phyloP scores from a whole-genome alignment of 768 basidiomycete genomes.

The Termitomyces sp. region DNA sequence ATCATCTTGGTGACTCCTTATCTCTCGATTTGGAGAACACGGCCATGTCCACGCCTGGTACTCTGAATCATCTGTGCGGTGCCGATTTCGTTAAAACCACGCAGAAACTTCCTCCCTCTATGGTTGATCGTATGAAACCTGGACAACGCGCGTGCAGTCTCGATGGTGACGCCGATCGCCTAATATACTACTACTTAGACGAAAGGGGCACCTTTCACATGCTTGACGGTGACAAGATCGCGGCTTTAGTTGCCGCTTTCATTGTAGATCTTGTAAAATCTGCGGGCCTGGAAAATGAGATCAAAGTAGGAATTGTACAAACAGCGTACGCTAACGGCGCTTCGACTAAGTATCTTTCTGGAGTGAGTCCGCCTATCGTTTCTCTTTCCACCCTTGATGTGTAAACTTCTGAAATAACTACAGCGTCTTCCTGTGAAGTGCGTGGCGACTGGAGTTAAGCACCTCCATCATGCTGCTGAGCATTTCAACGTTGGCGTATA shows the following conservation, averaged over 20 bases:
- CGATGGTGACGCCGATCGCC: conserved; percentile 95
- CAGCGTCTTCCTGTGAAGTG: conserved; percentile 93
- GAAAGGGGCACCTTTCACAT: conserved; percentile 75
- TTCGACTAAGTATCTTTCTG: conserved; percentile 86
- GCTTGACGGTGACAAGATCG: conserved; percentile 98
- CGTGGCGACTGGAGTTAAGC: conserved; percentile 95
- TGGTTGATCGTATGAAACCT: conserved; percentile 53
- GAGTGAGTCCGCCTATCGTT: conserved; percentile 40
- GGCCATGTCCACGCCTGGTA: conserved; percentile 54
- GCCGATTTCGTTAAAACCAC: conserved; percentile 96
- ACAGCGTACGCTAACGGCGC: conserved; percentile 98
- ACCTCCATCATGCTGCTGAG: conserved; percentile 96
- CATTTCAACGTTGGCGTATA: conserved; percentile 95
- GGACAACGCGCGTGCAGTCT: conserved; percentile 87
- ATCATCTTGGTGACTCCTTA: conserved; percentile 55
- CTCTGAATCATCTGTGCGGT: conserved; percentile 83
- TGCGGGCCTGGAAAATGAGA: conserved; percentile 68
- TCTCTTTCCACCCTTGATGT: background rate
- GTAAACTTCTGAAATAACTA: background rate
- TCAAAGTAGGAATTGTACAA: conserved; percentile 93
- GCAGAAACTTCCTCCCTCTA: conserved; percentile 79
- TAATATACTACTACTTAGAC: conserved; percentile 94
- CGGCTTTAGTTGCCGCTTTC: conserved; percentile 87
- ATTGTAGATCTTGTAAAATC: conserved; percentile 85
- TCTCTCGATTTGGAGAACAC: conserved; percentile 67